phyloP scores from a whole-genome alignment of 2,329 filamentous ascomycete genomes.

The Ascosphaera apis region DNA sequence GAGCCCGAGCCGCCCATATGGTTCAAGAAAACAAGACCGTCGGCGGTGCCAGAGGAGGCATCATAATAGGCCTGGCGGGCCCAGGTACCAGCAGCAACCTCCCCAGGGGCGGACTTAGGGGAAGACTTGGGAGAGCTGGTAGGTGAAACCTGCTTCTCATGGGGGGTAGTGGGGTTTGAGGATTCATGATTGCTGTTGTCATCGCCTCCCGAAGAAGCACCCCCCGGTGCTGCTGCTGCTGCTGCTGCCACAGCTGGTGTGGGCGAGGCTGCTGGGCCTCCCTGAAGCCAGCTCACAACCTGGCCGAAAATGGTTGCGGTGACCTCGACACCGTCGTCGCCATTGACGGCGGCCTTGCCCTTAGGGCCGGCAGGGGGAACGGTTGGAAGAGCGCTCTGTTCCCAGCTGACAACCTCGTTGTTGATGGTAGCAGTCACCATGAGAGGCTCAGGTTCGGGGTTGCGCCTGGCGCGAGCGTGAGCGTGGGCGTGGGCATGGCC shows the following conservation, averaged over 20 bases:
- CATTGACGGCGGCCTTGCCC: too few species aligned
- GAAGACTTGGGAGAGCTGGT: neutral
- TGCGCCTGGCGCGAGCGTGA: conserved; percentile 25
- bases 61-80: conserved; percentile 26
- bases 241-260: too few species aligned
- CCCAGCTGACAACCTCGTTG: conserved; percentile 34
- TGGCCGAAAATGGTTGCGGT: conserved; percentile 36
- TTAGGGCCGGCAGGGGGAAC: too few species aligned
- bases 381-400: too few species aligned
- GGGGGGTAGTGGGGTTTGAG: too few species aligned
- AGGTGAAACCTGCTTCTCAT: neutral
- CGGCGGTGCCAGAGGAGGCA: conserved; percentile 18
- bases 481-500: conserved; percentile 27
- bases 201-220: too few species aligned
- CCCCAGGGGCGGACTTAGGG: conserved; percentile 4
- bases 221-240: too few species aligned
- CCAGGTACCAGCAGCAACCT: conserved; percentile 15
- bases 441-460: too few species aligned
- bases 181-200: too few species aligned
- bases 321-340: conserved; percentile 28
- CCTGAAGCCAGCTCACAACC: conserved; percentile 36
- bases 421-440: conserved; percentile 35
- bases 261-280: too few species aligned
- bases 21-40: conserved; percentile 36
- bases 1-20: conserved; percentile 32